Evolutionary conservation across 2,329 filamentous ascomycete species (phyloP).

Genomic region (Colletotrichum sp.): DNA sequence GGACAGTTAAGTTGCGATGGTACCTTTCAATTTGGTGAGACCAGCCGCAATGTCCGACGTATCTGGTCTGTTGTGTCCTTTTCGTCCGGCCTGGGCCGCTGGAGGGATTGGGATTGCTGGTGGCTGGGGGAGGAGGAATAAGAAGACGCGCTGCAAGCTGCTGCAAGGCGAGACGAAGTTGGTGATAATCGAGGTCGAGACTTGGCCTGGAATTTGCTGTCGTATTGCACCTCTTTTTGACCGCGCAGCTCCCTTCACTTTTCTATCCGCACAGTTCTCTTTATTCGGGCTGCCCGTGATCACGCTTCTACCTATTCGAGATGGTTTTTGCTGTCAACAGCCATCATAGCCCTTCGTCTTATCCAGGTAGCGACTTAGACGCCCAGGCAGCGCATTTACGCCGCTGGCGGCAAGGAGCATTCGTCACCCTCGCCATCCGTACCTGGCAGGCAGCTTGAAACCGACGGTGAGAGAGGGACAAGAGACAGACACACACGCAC

Average conservation of each 20-base stretch:
- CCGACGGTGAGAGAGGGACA: slow-evolving; percentile 3
- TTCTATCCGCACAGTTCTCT: background rate
- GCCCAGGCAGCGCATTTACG: slow-evolving; percentile 1
- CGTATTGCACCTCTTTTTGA: background rate
- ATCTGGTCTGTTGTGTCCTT: background rate
- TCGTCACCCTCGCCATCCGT: slow-evolving; percentile 7
- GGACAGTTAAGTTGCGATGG: background rate
- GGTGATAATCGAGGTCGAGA: background rate
- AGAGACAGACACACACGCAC: background rate
- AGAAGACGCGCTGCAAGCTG: background rate
- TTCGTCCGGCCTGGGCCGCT: background rate
- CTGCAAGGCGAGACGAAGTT: background rate
- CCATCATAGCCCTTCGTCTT: background rate
- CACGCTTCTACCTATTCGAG: background rate
- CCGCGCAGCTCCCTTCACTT: background rate
- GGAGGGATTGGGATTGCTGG: background rate
- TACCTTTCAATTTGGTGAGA: slow-evolving; percentile 1
- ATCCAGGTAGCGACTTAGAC: background rate
- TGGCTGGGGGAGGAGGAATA: background rate
- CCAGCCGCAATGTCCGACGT: background rate
- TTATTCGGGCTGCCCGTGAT: background rate
- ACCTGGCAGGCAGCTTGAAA: slow-evolving; percentile 10
- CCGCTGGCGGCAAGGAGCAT: background rate
- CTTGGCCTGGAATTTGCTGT: background rate
- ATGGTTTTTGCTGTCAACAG: background rate